Percentiles rank a stretch among this genome's conserved stretches.
These are phyloP conservation scores for Elsinoe necatrix DNA, from an alignment of 2,329 filamentous ascomycete species.

Conservation along the genomic window DNA sequence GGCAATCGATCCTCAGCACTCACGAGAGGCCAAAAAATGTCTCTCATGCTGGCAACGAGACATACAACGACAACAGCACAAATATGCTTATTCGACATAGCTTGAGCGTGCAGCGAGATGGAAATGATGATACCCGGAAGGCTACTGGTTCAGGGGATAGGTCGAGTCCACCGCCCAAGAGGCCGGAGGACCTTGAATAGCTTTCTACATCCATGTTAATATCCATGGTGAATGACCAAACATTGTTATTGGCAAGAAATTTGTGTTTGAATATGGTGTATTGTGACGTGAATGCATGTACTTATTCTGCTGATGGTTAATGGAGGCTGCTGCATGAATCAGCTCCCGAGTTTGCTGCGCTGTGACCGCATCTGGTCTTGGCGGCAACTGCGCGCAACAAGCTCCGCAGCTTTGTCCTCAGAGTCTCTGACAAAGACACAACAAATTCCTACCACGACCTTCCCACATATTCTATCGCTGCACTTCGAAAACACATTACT, in stretches of 20 bases:
- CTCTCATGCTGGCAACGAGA: not conserved
- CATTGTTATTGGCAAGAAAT: not conserved
- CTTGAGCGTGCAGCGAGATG: constrained; percentile 29
- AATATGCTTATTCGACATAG: constrained; percentile 31
- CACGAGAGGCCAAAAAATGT: constrained; percentile 17
- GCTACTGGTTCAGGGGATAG: constrained; percentile 16
- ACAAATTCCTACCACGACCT: not conserved
- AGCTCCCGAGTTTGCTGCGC: not conserved
- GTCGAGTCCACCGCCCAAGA: constrained; percentile 25
- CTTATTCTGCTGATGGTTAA: not conserved
- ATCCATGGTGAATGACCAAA: constrained; percentile 2
- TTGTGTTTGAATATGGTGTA: not conserved
- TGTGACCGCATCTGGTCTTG: constrained; percentile 4
- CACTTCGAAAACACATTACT: not conserved
- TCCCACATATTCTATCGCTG: constrained; percentile 4
- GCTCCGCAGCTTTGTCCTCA: constrained; percentile 9
- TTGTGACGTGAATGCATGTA: not conserved
- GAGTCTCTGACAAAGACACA: constrained; percentile 7
- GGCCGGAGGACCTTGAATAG: constrained; percentile 38
- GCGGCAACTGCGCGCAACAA: constrained; percentile 1
- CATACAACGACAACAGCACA: constrained; percentile 22
- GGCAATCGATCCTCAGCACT: constrained; percentile 27
- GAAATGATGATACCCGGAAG: constrained; percentile 22
- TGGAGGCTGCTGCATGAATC: not conserved
- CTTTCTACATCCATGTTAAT: constrained; percentile 12